A percentile compares a stretch with the other conserved stretches of the same genome.
Conservation (phyloP, 2,329 filamentous ascomycete species). For the Phialophora chinensis region DNA sequence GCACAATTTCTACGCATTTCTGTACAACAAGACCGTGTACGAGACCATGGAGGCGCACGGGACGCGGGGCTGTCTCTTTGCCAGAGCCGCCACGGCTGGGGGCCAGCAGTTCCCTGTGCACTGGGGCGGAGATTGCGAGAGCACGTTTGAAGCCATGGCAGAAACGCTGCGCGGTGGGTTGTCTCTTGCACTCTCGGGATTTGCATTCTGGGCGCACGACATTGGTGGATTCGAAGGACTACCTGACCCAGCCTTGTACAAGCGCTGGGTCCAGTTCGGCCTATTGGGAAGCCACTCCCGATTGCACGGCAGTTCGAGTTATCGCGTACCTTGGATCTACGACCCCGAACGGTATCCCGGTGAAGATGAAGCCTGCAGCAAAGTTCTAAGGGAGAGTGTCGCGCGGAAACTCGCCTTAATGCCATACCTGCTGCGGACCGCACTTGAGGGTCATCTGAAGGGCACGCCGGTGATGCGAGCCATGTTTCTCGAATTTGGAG, state of each 20-base stretch:
- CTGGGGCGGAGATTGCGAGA: conserved; percentile 79
- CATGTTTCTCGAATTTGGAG: conserved; percentile 72
- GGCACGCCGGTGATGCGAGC: conserved; percentile 69
- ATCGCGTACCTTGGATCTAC: conserved; percentile 76
- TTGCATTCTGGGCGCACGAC: conserved; percentile 72
- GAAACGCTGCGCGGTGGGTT: conserved; percentile 72
- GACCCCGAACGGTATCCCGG: conserved; percentile 49
- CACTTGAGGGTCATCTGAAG: conserved; percentile 56
- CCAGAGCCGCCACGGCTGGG: conserved; percentile 70
- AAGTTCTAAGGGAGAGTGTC: conserved; percentile 62
- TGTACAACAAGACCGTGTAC: conserved; percentile 74
- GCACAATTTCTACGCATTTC: conserved; percentile 79
- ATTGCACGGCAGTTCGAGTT: conserved; percentile 72
- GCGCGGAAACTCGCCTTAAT: conserved; percentile 62
- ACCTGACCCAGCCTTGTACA: conserved; percentile 72
- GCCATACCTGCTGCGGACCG: conserved; percentile 63
- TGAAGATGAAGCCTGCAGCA: conserved; percentile 59
- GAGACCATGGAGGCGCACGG: conserved; percentile 57
- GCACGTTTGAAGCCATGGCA: conserved; percentile 73
- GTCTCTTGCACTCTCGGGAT: conserved; percentile 67
- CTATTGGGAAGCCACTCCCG: conserved; percentile 72
- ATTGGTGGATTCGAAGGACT: conserved; percentile 75
- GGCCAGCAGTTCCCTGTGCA: conserved; percentile 72
- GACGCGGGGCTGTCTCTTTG: conserved; percentile 67
- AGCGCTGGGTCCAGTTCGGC: conserved; percentile 79